Base-by-base conservation (phyloP, 345 rosid genomes). In the Hypericum androsaemum region DNA sequence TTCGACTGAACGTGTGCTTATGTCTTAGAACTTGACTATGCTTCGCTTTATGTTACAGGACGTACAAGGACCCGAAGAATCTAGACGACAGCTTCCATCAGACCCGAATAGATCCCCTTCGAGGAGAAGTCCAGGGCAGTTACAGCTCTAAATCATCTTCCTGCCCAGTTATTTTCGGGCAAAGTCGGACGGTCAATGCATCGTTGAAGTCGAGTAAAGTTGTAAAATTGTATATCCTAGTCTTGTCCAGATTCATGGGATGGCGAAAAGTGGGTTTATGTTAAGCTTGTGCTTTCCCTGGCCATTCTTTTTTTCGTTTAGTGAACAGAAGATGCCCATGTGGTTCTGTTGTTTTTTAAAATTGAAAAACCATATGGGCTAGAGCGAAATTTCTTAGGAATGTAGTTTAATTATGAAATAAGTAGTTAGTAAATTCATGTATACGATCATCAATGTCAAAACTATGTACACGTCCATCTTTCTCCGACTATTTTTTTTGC, bases 101-200 rank as follows among this genome's bases (percentile, higher is more conserved):
- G 84, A 74, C 35, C 32, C 45, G 59, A 77, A 39, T 67, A 71
- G 78, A 68, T 79, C 88, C 7, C 71, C 88, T 41, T 78, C 86
- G 41, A 81, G 84, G 57, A 83, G 71, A 72, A 84, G 86, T 43
- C 80, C 81, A 1, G 89, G 84, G 56, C 95, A 81, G 65, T 59
- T 77, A 50, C 94, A 80, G 63, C 77, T 76, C 45, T 82, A 71
- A 63, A 55, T 1, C 32, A 22, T 22, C 32, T 22, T 22, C 32
- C 32, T 22, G 32, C 32, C 32, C 32, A 22, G 32, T 22, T 22
- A 22, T 22, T 22, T 22, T 22, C 4, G 32, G 32, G 32, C 32
- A 4, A 22, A 22, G 32, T 22, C 32, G 32, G 1, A 1, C 32
- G 32, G 32, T 22, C 32, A 22, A 22, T 22, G 32, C 32, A 22